These are phyloP conservation scores for Monilinia polystroma DNA, from an alignment of 2,329 filamentous ascomycete genomes.

Conservation along the genomic window DNA sequence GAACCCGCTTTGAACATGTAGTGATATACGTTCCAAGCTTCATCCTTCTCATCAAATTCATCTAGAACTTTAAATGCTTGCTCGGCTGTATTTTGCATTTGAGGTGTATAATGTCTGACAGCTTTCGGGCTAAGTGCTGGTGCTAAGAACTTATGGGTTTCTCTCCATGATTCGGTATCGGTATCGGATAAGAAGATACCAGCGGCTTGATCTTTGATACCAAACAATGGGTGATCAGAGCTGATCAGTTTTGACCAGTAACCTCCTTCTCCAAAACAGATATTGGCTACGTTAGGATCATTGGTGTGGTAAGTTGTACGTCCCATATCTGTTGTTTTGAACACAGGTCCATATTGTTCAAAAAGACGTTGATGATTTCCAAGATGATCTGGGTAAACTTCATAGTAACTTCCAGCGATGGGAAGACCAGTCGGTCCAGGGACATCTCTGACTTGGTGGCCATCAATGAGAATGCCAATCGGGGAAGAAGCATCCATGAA, in stretches of 20 bases:
- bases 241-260: conserved; percentile 44
- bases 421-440: conserved; percentile 41
- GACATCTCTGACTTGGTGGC: conserved; percentile 26
- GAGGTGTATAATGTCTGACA: conserved; percentile 39
- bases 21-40: conserved; percentile 49
- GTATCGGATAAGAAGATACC: conserved; percentile 31
- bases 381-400: conserved; percentile 45
- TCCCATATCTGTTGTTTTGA: conserved; percentile 44
- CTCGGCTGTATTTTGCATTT: conserved; percentile 30
- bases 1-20: conserved; percentile 51
- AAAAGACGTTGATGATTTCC: conserved; percentile 46
- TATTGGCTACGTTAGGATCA: conserved; percentile 40
- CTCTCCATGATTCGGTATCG: conserved; percentile 27
- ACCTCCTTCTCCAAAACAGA: conserved; percentile 40
- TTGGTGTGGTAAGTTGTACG: conserved; percentile 41
- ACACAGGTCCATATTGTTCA: conserved; percentile 42
- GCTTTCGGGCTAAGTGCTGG: conserved; percentile 39
- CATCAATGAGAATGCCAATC: conserved; percentile 29
- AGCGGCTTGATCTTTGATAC: conserved; percentile 25
- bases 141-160: conserved; percentile 30
- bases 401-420: conserved; percentile 42
- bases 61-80: conserved; percentile 34
- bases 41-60: conserved; percentile 28
- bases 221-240: conserved; percentile 29
- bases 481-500: conserved; percentile 23